phyloP scores from a whole-genome alignment of 1,284 basidiomycete species.

The Leccinum angustisporum region DNA sequence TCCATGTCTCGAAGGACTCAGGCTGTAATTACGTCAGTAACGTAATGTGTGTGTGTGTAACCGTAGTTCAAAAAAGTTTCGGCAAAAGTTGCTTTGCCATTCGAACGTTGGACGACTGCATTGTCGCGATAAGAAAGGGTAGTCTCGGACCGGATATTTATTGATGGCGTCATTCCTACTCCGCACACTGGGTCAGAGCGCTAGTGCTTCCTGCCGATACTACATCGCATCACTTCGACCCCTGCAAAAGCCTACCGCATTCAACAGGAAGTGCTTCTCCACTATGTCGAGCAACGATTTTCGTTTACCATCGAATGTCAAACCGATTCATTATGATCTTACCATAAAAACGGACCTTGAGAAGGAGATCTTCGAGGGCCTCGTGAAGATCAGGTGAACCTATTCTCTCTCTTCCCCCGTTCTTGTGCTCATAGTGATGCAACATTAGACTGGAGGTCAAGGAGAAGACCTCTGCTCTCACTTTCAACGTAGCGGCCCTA shows the following conservation, averaged over 20 bases:
- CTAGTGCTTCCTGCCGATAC: neutral
- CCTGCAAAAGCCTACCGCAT: constrained; percentile 2
- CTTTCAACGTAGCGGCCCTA: constrained; percentile 74
- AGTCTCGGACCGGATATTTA: neutral
- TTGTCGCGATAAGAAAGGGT: neutral
- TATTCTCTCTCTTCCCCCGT: neutral
- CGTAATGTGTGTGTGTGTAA: neutral
- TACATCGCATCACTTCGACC: constrained; percentile 1
- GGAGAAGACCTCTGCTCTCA: constrained; percentile 63
- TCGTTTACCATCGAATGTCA: constrained; percentile 75
- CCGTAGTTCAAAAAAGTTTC: neutral
- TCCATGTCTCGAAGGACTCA: neutral
- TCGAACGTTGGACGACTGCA: neutral
- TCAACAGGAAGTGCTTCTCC: constrained; percentile 16
- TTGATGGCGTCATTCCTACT: constrained; percentile 17
- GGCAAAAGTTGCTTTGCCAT: neutral
- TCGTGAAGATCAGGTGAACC: constrained; percentile 70
- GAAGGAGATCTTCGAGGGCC: constrained; percentile 72
- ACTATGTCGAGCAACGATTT: constrained; percentile 42
- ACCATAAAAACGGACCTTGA: constrained; percentile 84
- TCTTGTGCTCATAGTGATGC: constrained; percentile 6
- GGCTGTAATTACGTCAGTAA: neutral
- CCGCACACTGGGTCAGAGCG: constrained; percentile 4
- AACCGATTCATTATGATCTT: constrained; percentile 82
- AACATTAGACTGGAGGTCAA: constrained; percentile 66